These are phyloP conservation scores for Trichosporon sp. DNA, from an alignment of 1,284 basidiomycete species.

Conservation along the genomic window DNA sequence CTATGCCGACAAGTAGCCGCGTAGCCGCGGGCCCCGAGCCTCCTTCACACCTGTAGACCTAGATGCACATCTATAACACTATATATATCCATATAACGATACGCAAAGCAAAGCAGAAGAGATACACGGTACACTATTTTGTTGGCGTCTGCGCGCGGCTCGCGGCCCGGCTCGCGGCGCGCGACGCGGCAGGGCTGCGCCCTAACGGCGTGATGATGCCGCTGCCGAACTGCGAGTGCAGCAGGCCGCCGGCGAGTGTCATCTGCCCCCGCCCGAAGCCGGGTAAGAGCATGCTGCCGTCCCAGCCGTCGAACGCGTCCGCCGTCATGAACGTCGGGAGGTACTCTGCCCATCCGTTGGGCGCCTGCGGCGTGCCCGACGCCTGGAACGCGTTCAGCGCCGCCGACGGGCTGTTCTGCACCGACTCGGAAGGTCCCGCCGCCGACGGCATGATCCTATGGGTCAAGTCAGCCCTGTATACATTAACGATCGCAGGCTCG, in stretches of 20 bases:
- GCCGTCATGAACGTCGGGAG: slow-evolving; percentile 44
- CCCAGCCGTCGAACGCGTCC: slow-evolving; percentile 49
- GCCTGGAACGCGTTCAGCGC: slow-evolving; percentile 12
- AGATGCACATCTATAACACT: slow-evolving; percentile 9
- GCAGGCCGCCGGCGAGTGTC: slow-evolving; percentile 45
- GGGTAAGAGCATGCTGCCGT: slow-evolving; percentile 47
- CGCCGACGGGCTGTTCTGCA: slow-evolving; percentile 37
- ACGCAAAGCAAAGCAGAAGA: neutral
- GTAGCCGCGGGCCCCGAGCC: too few relatives aligned
- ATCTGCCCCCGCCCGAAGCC: slow-evolving; percentile 49
- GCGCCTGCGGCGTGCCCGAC: slow-evolving; percentile 26
- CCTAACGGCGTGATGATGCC: slow-evolving; percentile 48
- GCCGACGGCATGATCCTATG: slow-evolving; percentile 40
- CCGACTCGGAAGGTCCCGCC: slow-evolving; percentile 40
- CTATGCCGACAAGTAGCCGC: slow-evolving; percentile 18
- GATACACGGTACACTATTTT: slow-evolving; percentile 7
- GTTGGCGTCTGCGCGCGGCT: slow-evolving; percentile 17
- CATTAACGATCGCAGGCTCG: neutral
- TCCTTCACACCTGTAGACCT: neutral
- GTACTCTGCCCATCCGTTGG: slow-evolving; percentile 44
- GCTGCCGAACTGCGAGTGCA: slow-evolving; percentile 48
- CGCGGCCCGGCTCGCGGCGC: slow-evolving; percentile 15
- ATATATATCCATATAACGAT: neutral
- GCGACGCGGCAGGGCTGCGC: slow-evolving; percentile 21
- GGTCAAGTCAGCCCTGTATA: neutral